Evolutionary conservation across 2,329 filamentous ascomycete species (phyloP), one percentile per base, ranked within the genome.

Genomic region (Fusarium ambrosium): DNA sequence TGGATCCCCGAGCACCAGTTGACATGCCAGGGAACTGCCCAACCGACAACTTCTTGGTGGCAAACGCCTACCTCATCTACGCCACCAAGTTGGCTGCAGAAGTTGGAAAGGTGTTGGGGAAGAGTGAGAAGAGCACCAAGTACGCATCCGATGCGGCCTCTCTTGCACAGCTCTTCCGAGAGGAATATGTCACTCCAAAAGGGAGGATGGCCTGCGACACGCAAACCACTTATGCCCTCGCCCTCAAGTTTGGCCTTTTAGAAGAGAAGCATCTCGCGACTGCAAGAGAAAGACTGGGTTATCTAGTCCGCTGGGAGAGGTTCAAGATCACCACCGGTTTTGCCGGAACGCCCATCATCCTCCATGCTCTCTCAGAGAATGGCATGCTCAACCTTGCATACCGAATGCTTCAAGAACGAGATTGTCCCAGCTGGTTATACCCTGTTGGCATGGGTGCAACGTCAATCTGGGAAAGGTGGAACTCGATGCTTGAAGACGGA

Each of bases 381-480:
- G 34, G 55, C 5, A 58, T 58, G 55, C 55, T 37, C 20, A 58
- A 37, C 20, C 55, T 58, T 1, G 55, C 55, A 2, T 58, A 58
- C 34, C 13, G 79, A 81, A 88, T 89, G 85, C 79, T 88, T 3
- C 79, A 85, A 14, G 82, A 86, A 71, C 84, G 80, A 7, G 75
- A 80, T 4, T 83, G 83, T 2, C 86, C 86, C 0, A 85, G 82
- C 0, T 88, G 87, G 86, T 75, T 88, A 2, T 88, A 87, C 69
- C 85, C 84, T 4, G 83, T 88, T 14, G 81, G 80, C 2, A 84
- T 86, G 83, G 81, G 81, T 27, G 86, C 83, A 0, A 88, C 87
- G 0, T 88, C 86, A 0, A 86, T 85, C 0, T 88, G 86, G 86
- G 86, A 88, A 72, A 82, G 87, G 4, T 88, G 86, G 86, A 85